Evolutionary conservation across 83 land plant species (phyloP), one percentile per base, ranked within the genome.

Genomic region (Thuja plicata): DNA sequence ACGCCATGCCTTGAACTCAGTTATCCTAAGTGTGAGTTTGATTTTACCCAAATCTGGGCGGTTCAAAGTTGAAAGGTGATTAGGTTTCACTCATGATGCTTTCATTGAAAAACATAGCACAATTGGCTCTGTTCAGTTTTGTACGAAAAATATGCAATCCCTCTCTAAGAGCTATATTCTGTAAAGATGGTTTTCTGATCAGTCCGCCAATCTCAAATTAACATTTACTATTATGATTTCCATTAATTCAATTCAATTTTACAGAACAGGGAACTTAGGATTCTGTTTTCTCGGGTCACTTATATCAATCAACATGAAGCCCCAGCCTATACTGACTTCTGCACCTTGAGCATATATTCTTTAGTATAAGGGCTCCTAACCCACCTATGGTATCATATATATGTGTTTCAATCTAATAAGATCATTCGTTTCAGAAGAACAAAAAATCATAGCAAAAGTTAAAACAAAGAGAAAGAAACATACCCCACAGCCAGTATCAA

Each of bases 401-500:
- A 9, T 43, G 54, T 9, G 30, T 82, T 82, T 27, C 46, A 82
- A 5, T 38, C 3, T 1, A 45, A 85, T n/a, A 46, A 54, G 86
- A 17, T 2, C 86, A 50, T 8, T 79, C 48, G 27, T 41, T 46
- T 84, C 45, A 24, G 15, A 45, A 84, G 60, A 84, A 50, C 50
- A 41, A 12, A 46, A 84, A 84, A 84, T 12, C 37, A 48, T 30
- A n/a, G n/a, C 8, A 30, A 45, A 54, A 15, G 2, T 54, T 54
- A 32, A 54, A 85, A 19, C 9, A 37, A 60, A 40, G 55, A 17
- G 71, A 54, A 17, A 89, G 38, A 27, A 76, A 85, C 91, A 48
- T 89, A 93, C 94, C 89, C 94, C 94, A 76, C 94, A 93, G 3
- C 94, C 94, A 30, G 88, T 89, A 32, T 93, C 94, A 21, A 93